A percentile compares a stretch with the other conserved stretches of the same genome.
phyloP scores from a whole-genome alignment of 768 basidiomycete species.

The Russula foetens region DNA sequence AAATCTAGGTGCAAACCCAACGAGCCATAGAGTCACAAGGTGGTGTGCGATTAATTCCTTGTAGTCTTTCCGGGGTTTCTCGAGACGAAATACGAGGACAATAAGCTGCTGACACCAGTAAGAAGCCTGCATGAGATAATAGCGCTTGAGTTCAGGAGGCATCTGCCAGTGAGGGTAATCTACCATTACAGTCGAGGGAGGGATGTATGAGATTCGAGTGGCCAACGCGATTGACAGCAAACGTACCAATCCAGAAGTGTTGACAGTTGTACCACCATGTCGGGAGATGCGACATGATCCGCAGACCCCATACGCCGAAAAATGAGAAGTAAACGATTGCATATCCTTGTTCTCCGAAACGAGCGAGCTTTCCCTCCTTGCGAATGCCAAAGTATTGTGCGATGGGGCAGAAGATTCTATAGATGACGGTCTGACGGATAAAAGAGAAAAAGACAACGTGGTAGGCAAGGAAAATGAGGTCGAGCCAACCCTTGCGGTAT shows the following conservation, averaged over 20 bases:
- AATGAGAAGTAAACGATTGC: constrained; percentile 71
- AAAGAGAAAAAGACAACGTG: constrained; percentile 87
- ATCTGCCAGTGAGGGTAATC: constrained; percentile 90
- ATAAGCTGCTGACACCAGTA: constrained; percentile 96
- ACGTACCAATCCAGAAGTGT: constrained; percentile 73
- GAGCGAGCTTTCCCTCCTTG: constrained; percentile 55
- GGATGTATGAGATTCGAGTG: background rate
- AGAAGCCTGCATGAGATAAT: constrained; percentile 88
- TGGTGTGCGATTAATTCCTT: constrained; percentile 84
- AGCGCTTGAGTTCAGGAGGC: constrained; percentile 75
- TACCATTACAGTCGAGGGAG: constrained; percentile 24
- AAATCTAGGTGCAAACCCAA: constrained; percentile 52
- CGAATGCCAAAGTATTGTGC: constrained; percentile 66
- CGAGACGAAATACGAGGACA: constrained; percentile 73
- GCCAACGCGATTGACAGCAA: too few relatives aligned
- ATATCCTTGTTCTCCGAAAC: constrained; percentile 92
- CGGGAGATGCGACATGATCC: constrained; percentile 73
- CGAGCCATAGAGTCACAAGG: constrained; percentile 88
- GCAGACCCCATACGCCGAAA: constrained; percentile 66
- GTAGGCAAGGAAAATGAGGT: constrained; percentile 74
- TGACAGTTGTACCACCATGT: constrained; percentile 83
- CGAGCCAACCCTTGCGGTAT: constrained; percentile 66
- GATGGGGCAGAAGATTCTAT: constrained; percentile 57
- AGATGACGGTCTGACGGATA: constrained; percentile 64
- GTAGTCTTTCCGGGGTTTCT: constrained; percentile 94